Evolutionary conservation across 2,329 filamentous ascomycete species (phyloP).

Genomic region (Cytospora piceae): DNA sequence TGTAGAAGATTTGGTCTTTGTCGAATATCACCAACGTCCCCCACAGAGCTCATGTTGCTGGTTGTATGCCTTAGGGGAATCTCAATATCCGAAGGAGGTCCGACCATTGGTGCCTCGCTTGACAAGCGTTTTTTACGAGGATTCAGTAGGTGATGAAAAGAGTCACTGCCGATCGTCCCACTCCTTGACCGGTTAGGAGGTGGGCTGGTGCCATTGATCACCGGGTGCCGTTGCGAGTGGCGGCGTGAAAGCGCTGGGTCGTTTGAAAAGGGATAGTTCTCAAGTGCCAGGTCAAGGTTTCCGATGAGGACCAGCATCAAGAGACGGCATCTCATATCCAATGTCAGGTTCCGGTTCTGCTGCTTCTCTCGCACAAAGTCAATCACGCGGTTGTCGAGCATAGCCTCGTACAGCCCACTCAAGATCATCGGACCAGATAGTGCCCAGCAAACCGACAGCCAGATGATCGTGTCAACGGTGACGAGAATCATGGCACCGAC

Average conservation of each 20-base stretch:
- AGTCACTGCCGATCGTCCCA: not conserved
- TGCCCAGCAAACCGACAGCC: slow-evolving; percentile 37
- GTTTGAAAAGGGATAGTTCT: slow-evolving; percentile 6
- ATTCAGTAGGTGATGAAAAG: not conserved
- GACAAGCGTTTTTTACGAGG: not conserved
- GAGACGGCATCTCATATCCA: slow-evolving; percentile 33
- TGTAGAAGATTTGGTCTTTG: not conserved
- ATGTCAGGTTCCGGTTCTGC: slow-evolving; percentile 30
- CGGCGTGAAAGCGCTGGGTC: slow-evolving; percentile 13
- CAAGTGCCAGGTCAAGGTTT: slow-evolving; percentile 35
- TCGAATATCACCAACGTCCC: not conserved
- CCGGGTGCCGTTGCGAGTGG: slow-evolving; percentile 5
- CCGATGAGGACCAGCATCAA: slow-evolving; percentile 38
- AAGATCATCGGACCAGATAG: slow-evolving; percentile 39
- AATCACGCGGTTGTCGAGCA: slow-evolving; percentile 36
- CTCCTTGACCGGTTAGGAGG: not conserved
- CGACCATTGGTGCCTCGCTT: not conserved
- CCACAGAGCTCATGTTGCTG: slow-evolving; percentile 1
- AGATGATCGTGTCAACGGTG: slow-evolving; percentile 35
- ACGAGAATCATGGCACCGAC: slow-evolving; percentile 32
- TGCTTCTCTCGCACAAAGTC: slow-evolving; percentile 33
- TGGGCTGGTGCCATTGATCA: slow-evolving; percentile 11
- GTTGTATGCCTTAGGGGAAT: not conserved
- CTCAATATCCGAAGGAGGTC: not conserved
- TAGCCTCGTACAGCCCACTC: slow-evolving; percentile 38